Evolutionary conservation across 352 stramenopile species (phyloP), one percentile per base, ranked within the genome.

Genomic region (Globisporangium nodosum): DNA sequence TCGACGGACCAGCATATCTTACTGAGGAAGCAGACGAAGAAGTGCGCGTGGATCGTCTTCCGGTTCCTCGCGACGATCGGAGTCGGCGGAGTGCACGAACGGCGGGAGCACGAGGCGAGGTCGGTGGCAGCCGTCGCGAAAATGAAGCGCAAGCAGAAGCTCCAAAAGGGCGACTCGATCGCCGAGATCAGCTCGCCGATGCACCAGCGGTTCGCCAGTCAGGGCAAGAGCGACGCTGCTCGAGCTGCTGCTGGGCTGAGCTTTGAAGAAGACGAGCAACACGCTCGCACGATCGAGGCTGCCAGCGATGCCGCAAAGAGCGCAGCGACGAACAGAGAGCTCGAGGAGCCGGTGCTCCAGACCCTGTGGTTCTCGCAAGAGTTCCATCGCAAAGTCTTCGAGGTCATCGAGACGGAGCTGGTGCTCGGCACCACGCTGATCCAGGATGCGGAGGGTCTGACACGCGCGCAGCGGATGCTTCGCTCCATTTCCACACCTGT

Each of bases 281-380:
- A 71, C 54, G 53, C 69, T 12, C 75, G 78, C n/a, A 79, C 68
- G 39, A 81, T 79, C 33, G 83, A 95, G 70, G 77, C 80, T 54
- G 82, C 82, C 0, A 93, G 84, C 55, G 84, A 94, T 53, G 86
- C 73, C 6, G 86, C 86, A 6, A 94, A 94, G 40, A 80, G 60
- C 43, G 86, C 86, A 12, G 86, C 83, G 33, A 86, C 76, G 18
- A 88, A 86, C 54, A 62, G 81, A 47, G 70, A 89, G 13, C 63
- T 94, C 2, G 75, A 92, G 61, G 77, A 92, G 27, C 82, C 84
- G 4, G 75, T 80, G 35, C 69, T 90, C 3, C 84, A 94, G 56
- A 91, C 71, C 16, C 73, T 96, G 21, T 96, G 86, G 86, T 96
- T 96, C 42, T 91, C 84, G 8, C 88, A 81, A 62, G 86, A 96